Conservation (phyloP, 305 asterid species). For the Solanum hybrid region DNA sequence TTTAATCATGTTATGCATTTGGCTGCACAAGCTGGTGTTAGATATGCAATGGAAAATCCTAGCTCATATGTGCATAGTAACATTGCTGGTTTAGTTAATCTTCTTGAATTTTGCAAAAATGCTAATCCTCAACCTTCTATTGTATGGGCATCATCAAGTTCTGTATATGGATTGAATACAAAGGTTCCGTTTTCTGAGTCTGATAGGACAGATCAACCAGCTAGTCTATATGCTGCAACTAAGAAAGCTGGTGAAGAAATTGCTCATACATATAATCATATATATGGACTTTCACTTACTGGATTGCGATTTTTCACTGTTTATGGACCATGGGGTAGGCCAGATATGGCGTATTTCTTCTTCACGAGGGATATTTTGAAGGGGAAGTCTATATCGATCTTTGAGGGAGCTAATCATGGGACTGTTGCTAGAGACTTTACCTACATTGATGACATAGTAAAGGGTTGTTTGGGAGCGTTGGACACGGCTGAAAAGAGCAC, state of each 20-base stretch:
- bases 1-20: constrained; percentile 92
- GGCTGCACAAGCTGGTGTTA: constrained; percentile 93
- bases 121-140: constrained; percentile 87
- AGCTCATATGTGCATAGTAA: constrained; percentile 86
- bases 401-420: constrained; percentile 80
- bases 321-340: constrained; percentile 98
- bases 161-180: constrained; percentile 79
- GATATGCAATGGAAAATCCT: constrained; percentile 94
- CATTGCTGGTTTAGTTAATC: constrained; percentile 72
- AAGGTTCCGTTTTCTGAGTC: constrained; percentile 75
- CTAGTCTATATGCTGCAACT: constrained; percentile 86
- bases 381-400: constrained; percentile 75
- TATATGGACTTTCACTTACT: constrained; percentile 75
- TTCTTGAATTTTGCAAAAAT: constrained; percentile 72
- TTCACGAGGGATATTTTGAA: constrained; percentile 72
- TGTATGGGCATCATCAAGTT: constrained; percentile 97
- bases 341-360: constrained; percentile 95
- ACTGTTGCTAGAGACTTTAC: constrained; percentile 92
- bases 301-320: constrained; percentile 91
- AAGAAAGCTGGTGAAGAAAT: constrained; percentile 93
- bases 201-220: constrained; percentile 88
- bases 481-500: constrained; percentile 92
- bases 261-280: constrained; percentile 82
- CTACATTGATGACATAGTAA: constrained; percentile 83
- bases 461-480: constrained; percentile 80